Evolutionary conservation across 768 basidiomycete species (phyloP).

Genomic region (Mycena latifolia): DNA sequence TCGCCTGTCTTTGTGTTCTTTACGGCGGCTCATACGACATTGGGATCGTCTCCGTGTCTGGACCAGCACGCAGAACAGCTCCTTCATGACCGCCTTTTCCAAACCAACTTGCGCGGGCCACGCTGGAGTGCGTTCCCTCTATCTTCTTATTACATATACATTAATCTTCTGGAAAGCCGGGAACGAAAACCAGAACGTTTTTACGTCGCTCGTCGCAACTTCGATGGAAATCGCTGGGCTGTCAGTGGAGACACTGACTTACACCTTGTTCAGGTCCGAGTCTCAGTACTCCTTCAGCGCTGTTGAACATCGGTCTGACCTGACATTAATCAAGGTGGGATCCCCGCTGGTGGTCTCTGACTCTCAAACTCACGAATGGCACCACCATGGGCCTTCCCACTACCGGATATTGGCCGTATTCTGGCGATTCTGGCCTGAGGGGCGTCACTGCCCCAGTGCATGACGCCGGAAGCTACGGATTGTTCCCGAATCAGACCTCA

Average conservation of each 20-base stretch:
- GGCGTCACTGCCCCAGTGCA: conserved; percentile 44
- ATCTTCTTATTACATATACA: conserved; percentile 1
- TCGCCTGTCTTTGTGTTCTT: not conserved
- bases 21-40: not conserved
- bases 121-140: conserved; percentile 42
- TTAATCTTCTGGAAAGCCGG: conserved; percentile 39
- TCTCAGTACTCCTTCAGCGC: conserved; percentile 23
- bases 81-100: conserved; percentile 44
- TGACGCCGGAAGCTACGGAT: conserved; percentile 43
- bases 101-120: conserved; percentile 46
- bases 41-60: not conserved
- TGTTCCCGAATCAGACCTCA: conserved; percentile 35
- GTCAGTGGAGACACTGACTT: conserved; percentile 41
- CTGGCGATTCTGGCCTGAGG: conserved; percentile 40
- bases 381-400: conserved; percentile 44
- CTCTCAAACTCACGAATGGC: conserved; percentile 43
- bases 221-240: conserved; percentile 42
- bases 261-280: conserved; percentile 40
- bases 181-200: conserved; percentile 46
- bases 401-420: conserved; percentile 49
- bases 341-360: conserved; percentile 49
- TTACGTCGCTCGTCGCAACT: conserved; percentile 40
- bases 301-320: conserved; percentile 10
- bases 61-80: conserved; percentile 40
- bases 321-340: conserved; percentile 42